Percentiles rank a stretch among this genome's conserved stretches.
Conservation (phyloP, 2,329 filamentous ascomycete species). For the Colletotrichum sp. region DNA sequence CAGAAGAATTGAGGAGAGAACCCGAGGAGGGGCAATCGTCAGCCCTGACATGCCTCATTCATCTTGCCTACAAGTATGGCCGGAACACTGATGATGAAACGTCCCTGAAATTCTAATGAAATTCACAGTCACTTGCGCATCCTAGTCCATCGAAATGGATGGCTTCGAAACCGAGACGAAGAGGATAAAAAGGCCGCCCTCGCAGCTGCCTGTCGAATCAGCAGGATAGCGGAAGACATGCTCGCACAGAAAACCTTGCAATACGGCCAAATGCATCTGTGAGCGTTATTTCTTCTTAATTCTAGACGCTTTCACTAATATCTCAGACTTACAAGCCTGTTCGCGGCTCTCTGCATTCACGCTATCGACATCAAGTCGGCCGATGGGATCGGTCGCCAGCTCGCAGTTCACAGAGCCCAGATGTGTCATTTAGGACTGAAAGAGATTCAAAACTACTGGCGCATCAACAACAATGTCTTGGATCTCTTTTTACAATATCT, state of each 20-base stretch:
- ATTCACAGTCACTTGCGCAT: slow-evolving; percentile 36
- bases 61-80: slow-evolving; percentile 40
- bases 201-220: slow-evolving; percentile 37
- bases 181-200: slow-evolving; percentile 33
- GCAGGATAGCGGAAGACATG: slow-evolving; percentile 43
- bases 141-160: slow-evolving; percentile 38
- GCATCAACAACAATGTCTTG: slow-evolving; percentile 42
- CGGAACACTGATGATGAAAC: neutral
- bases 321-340: slow-evolving; percentile 38
- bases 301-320: neutral
- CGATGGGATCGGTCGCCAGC: slow-evolving; percentile 34
- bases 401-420: slow-evolving; percentile 41
- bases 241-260: slow-evolving; percentile 35
- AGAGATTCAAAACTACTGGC: slow-evolving; percentile 44
- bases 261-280: slow-evolving; percentile 44
- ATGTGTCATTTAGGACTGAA: slow-evolving; percentile 41
- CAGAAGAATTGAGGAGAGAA: slow-evolving; percentile 30
- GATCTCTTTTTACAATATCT: slow-evolving; percentile 42
- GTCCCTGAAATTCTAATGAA: neutral
- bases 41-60: slow-evolving; percentile 39
- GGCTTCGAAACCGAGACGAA: slow-evolving; percentile 31
- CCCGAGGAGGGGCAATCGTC: slow-evolving; percentile 37
- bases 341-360: slow-evolving; percentile 42
- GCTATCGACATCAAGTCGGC: slow-evolving; percentile 38
- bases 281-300: neutral